Evolutionary conservation across 139 green algal genomes (phyloP).

Genomic region (Picochlorum sp.): DNA sequence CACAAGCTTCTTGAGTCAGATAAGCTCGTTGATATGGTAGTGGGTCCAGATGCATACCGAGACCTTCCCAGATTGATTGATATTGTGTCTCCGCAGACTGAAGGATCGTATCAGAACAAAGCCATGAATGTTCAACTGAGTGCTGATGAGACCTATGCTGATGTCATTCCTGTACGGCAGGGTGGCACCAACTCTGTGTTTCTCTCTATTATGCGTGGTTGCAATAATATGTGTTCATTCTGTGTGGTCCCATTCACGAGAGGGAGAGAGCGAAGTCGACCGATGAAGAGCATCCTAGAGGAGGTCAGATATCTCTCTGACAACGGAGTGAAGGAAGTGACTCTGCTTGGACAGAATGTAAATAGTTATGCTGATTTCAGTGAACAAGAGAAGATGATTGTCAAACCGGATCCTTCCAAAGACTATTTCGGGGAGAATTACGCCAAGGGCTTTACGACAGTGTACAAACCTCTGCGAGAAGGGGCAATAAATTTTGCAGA

Average conservation of each 20-base stretch:
- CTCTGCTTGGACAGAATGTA: conserved; percentile 87
- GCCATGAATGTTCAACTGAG: conserved; percentile 79
- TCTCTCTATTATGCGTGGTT: conserved; percentile 81
- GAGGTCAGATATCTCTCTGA: conserved; percentile 54
- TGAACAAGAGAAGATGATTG: too few species aligned
- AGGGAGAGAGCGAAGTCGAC: conserved; percentile 68
- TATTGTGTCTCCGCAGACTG: conserved; percentile 29
- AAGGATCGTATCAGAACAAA: conserved; percentile 1
- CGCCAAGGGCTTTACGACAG: conserved; percentile 56
- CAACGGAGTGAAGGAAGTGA: conserved; percentile 69
- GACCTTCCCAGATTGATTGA: conserved; percentile 74
- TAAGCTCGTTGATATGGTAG: conserved; percentile 80
- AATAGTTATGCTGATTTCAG: conserved; percentile 73
- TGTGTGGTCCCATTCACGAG: conserved; percentile 83
- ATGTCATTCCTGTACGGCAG: conserved; percentile 64
- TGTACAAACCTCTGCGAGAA: conserved; percentile 65
- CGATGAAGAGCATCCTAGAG: conserved; percentile 52
- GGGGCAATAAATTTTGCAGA: conserved; percentile 63
- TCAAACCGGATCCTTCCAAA: neutral
- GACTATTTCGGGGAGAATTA: conserved; percentile 13
- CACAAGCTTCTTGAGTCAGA: conserved; percentile 51
- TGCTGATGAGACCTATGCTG: conserved; percentile 80
- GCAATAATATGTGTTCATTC: conserved; percentile 90
- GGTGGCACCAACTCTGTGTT: conserved; percentile 40
- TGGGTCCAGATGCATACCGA: conserved; percentile 79